Base-by-base conservation (phyloP, 495 filamentous ascomycete species). In the Penicillium salamii region DNA sequence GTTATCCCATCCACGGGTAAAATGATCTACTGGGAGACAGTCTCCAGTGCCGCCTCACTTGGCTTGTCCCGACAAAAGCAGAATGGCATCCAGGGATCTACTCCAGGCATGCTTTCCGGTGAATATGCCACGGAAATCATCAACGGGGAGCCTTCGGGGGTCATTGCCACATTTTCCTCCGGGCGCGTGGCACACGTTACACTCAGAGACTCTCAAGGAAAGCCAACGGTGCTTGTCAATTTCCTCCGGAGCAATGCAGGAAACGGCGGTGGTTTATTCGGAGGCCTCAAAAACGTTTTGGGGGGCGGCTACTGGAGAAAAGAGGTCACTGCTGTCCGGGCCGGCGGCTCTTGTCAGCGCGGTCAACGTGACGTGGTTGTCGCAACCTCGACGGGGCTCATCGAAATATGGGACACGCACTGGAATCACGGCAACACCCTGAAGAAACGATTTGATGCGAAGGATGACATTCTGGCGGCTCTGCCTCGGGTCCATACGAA, bases 1-100 rank as follows among this genome's bases (percentile, higher is more conserved):
- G 75, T 99, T 9, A 85, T 89, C 69, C 90, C 91, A 1, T 78
- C 78, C 14, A 90, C 77, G 28, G 93, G 93, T 23, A 92, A 84
- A 63, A 80, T 97, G 38, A 81, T 86, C 29, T 99, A 91, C 67
- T 99, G 91, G 92, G 95, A 97, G 62, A 90, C 88, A 20, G 84
- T 97, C 39, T 86, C 91, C 15, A 87, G 81, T 66, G 90, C 89
- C 20, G 82, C 88, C 20, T 86, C 85, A 5, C 66, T 90, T 11
- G 87, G 86, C 50, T 78, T 90, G 21, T 81, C 88, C 37, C 81
- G 85, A 39, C 86, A 93, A 54, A 88, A 85, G 61, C 83, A 83
- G 54, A 81, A 78, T 53, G 87, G 90, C 14, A 78, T 96, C 2
- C 86, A 96, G 56, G 84, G 85, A 11, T 71, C 74, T 14, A 82